Evolutionary conservation across 2,329 filamentous ascomycete species (phyloP).

Genomic region (Microsporum canis): DNA sequence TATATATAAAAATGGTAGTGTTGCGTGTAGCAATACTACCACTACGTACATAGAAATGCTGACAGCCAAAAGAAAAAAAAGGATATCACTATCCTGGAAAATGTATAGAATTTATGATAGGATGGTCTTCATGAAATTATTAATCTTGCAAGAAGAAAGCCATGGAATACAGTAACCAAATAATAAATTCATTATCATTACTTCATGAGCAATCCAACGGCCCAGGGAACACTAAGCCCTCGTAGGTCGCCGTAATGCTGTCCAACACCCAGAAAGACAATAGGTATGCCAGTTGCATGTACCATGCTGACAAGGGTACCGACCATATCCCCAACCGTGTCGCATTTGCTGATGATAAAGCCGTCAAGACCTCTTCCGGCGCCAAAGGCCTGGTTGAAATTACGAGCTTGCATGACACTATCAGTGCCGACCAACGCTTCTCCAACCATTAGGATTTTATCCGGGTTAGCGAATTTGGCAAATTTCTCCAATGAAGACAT

Average conservation of each 20-base stretch:
- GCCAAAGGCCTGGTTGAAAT: slow-evolving; percentile 92
- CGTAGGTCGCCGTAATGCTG: slow-evolving; percentile 57
- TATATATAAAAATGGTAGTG: not conserved
- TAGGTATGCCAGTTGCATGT: slow-evolving; percentile 90
- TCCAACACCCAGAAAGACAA: slow-evolving; percentile 73
- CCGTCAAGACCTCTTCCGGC: slow-evolving; percentile 70
- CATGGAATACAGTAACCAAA: not conserved
- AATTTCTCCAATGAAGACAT: slow-evolving; percentile 98
- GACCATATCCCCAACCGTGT: slow-evolving; percentile 99
- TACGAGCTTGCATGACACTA: slow-evolving; percentile 85
- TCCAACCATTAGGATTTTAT: slow-evolving; percentile 97
- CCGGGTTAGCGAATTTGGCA: slow-evolving; percentile 85
- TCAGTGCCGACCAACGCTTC: slow-evolving; percentile 92
- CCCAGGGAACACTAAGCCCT: slow-evolving; percentile 53
- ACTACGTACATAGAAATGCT: not conserved
- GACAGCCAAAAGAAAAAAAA: not conserved
- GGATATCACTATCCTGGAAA: not conserved
- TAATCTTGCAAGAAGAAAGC: not conserved
- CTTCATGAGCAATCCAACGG: slow-evolving; percentile 50
- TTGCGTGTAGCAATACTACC: not conserved
- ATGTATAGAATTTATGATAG: not conserved
- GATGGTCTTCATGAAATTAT: not conserved
- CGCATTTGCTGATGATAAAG: slow-evolving; percentile 97
- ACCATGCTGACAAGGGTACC: slow-evolving; percentile 93
- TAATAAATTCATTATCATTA: slow-evolving; percentile 11